Conservation (phyloP, 1,284 basidiomycete genomes). For the Vanrija pseudolonga region DNA sequence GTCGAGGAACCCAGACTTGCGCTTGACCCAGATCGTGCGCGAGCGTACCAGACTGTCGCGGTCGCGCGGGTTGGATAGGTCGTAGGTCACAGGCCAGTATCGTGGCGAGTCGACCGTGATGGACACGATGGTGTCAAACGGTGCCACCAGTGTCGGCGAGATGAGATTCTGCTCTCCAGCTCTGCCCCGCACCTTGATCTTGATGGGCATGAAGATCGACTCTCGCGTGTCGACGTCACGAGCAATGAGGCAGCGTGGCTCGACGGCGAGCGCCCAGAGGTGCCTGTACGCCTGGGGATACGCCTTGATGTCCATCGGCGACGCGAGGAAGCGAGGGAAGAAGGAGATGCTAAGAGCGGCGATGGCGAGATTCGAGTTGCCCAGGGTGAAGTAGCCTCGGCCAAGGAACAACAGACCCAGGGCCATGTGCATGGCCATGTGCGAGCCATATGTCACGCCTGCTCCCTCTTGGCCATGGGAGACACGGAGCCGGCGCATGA, state of each 20-base stretch:
- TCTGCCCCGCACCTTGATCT: constrained; percentile 69
- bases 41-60: constrained; percentile 64
- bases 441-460: constrained; percentile 78
- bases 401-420: constrained; percentile 92
- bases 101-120: constrained; percentile 85
- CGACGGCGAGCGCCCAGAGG: constrained; percentile 91
- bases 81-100: constrained; percentile 87
- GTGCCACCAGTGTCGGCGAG: constrained; percentile 85
- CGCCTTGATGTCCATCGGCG: constrained; percentile 79
- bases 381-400: constrained; percentile 85
- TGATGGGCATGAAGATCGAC: constrained; percentile 84
- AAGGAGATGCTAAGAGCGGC: constrained; percentile 85
- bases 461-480: constrained; percentile 83
- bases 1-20: constrained; percentile 83
- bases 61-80: constrained; percentile 67
- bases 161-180: constrained; percentile 59
- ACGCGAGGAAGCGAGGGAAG: constrained; percentile 78
- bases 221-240: constrained; percentile 86
- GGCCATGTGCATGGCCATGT: constrained; percentile 87
- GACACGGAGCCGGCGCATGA: constrained; percentile 80
- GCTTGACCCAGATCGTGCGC: constrained; percentile 85
- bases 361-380: constrained; percentile 84
- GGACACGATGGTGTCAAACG: constrained; percentile 70
- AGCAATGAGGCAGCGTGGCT: constrained; percentile 86
- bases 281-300: constrained; percentile 92